Evolutionary conservation across 2,329 filamentous ascomycete species (phyloP).

Genomic region (Penicillium sp.): DNA sequence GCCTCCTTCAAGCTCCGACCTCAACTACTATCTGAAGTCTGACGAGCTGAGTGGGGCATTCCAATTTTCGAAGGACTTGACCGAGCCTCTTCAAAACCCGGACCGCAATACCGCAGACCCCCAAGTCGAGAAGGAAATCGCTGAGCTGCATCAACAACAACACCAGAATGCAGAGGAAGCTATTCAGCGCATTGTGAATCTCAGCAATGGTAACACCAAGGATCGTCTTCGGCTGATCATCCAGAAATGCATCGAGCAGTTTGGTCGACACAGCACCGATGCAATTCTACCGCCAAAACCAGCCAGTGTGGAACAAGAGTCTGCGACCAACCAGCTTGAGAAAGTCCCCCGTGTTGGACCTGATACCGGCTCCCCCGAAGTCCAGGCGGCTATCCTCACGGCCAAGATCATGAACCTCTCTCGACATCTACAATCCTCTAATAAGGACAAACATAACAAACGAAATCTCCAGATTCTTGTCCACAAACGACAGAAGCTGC

Average conservation of each 20-base stretch:
- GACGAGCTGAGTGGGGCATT: slow-evolving; percentile 70
- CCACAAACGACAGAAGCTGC: slow-evolving; percentile 84
- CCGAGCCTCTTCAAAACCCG: slow-evolving; percentile 38
- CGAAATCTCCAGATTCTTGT: slow-evolving; percentile 83
- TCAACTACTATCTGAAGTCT: slow-evolving; percentile 77
- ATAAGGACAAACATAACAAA: slow-evolving; percentile 94
- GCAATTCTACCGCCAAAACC: slow-evolving; percentile 65
- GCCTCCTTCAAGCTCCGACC: slow-evolving; percentile 29
- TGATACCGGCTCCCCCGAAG: slow-evolving; percentile 93
- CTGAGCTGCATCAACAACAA: slow-evolving; percentile 54
- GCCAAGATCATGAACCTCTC: slow-evolving; percentile 86
- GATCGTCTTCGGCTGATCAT: slow-evolving; percentile 83
- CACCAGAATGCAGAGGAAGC: slow-evolving; percentile 75
- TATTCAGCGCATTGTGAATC: slow-evolving; percentile 75
- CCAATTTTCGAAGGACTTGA: slow-evolving; percentile 69
- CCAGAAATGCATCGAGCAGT: slow-evolving; percentile 79
- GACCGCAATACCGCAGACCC: slow-evolving; percentile 41
- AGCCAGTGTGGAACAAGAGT: slow-evolving; percentile 47
- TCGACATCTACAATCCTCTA: slow-evolving; percentile 69
- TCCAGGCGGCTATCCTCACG: slow-evolving; percentile 96
- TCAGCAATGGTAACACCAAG: slow-evolving; percentile 77
- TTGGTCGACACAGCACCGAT: slow-evolving; percentile 92
- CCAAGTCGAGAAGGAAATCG: slow-evolving; percentile 42
- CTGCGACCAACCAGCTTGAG: slow-evolving; percentile 38
- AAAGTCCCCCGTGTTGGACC: slow-evolving; percentile 75